phyloP scores from a whole-genome alignment of 2,329 filamentous ascomycete species.

The Aspergillus pseudotamarii region DNA sequence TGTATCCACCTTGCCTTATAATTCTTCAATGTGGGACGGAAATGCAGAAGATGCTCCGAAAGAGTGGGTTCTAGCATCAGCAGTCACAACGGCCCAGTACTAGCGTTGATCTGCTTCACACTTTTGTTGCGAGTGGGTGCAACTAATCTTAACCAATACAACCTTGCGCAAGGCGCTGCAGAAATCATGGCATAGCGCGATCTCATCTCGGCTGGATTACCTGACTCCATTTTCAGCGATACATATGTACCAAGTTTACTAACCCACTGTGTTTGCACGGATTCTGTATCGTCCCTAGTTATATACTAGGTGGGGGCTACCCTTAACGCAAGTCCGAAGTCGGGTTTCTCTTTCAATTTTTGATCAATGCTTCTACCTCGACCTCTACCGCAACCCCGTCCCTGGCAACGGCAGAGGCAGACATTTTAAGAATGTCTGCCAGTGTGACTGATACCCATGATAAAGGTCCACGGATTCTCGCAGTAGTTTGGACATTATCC shows the following conservation, averaged over 20 bases:
- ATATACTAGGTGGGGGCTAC: not conserved
- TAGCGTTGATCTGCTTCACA: not conserved
- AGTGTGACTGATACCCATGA: constrained; percentile 11
- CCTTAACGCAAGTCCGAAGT: not conserved
- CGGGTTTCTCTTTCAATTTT: not conserved
- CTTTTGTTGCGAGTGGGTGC: not conserved
- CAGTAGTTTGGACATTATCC: constrained; percentile 34
- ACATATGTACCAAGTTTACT: not conserved
- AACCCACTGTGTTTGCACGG: not conserved
- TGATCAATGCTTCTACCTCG: not conserved
- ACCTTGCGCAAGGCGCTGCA: not conserved
- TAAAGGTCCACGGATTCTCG: constrained; percentile 41
- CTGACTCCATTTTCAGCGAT: not conserved
- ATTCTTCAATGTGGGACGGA: not conserved
- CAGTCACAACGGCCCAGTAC: not conserved
- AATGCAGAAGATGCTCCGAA: not conserved
- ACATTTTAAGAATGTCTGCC: not conserved
- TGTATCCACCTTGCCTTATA: not conserved
- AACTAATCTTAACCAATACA: not conserved
- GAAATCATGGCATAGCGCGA: not conserved
- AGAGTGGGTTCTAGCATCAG: not conserved
- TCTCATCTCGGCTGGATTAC: not conserved
- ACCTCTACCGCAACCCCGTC: not conserved
- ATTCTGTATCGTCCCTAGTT: not conserved
- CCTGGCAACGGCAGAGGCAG: not conserved